Conservation (phyloP, 768 basidiomycete genomes). For the Termitomyces sp. region DNA sequence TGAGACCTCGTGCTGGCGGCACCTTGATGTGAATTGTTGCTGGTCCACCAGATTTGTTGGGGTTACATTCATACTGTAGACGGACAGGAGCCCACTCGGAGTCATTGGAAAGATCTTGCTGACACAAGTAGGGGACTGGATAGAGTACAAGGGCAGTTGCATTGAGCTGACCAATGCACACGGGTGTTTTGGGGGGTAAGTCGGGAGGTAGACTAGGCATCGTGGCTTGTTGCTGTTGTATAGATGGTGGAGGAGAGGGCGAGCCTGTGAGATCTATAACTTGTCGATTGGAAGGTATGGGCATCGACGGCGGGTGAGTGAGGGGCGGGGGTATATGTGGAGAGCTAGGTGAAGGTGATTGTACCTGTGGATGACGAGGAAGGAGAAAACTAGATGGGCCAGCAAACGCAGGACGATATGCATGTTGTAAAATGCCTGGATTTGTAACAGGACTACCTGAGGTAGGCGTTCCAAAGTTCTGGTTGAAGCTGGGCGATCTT, state of each 20-base stretch:
- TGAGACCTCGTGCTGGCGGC: conserved; percentile 46
- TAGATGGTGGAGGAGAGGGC: conserved; percentile 48
- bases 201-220: conserved; percentile 46
- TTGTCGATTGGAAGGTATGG: conserved; percentile 37
- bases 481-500: conserved; percentile 24
- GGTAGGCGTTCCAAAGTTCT: conserved; percentile 4
- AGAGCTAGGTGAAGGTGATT: conserved; percentile 24
- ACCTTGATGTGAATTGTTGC: conserved; percentile 81
- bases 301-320: conserved; percentile 18
- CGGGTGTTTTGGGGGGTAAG: conserved; percentile 74
- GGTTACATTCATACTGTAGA: conserved; percentile 66
- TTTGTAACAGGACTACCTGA: conserved; percentile 17
- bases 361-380: conserved; percentile 22
- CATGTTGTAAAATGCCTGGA: conserved; percentile 17
- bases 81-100: conserved; percentile 68
- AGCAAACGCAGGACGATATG: conserved; percentile 52
- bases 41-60: conserved; percentile 47
- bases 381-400: conserved; percentile 34
- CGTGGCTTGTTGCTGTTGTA: conserved; percentile 23
- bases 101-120: conserved; percentile 42
- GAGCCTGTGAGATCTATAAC: conserved; percentile 77
- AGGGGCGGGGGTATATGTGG: conserved; percentile 19
- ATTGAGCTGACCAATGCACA: conserved; percentile 85
- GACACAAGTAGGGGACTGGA: conserved; percentile 64
- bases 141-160: conserved; percentile 85